Percentiles rank a stretch among this genome's conserved stretches.
phyloP scores from a whole-genome alignment of 257 asterid species.

The Solanum verrucosum region DNA sequence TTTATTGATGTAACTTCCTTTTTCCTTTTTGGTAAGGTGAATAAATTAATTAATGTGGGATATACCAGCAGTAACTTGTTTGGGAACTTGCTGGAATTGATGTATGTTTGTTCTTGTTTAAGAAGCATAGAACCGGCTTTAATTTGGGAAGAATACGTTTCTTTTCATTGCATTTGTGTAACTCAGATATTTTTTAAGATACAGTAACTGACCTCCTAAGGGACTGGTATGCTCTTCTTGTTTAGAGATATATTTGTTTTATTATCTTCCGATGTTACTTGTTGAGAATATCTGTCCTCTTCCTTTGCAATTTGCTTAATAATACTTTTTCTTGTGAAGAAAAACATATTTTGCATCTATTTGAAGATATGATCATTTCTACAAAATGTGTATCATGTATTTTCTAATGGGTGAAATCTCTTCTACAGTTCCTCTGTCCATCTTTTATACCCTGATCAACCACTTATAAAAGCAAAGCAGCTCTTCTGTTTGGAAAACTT shows the following conservation, averaged over 20 bases:
- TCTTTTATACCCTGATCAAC: constrained; percentile 74
- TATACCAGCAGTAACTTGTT: not conserved
- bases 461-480: constrained; percentile 83
- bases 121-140: not conserved
- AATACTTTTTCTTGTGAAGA: not conserved
- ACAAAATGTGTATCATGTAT: not conserved
- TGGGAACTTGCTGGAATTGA: not conserved
- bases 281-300: not conserved
- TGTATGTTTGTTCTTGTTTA: not conserved
- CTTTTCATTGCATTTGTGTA: not conserved
- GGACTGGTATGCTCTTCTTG: not conserved
- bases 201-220: not conserved
- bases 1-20: not conserved
- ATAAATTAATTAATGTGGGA: not conserved
- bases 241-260: not conserved
- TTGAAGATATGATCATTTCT: not conserved
- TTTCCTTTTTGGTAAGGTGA: not conserved
- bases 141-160: not conserved
- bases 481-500: constrained; percentile 79
- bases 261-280: not conserved
- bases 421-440: constrained; percentile 39
- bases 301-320: not conserved
- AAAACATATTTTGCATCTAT: not conserved
- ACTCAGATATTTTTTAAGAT: not conserved
- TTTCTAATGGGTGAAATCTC: constrained; percentile 23